Evolutionary conservation across 1,284 basidiomycete species (phyloP).

Genomic region (Leccinum fallax): DNA sequence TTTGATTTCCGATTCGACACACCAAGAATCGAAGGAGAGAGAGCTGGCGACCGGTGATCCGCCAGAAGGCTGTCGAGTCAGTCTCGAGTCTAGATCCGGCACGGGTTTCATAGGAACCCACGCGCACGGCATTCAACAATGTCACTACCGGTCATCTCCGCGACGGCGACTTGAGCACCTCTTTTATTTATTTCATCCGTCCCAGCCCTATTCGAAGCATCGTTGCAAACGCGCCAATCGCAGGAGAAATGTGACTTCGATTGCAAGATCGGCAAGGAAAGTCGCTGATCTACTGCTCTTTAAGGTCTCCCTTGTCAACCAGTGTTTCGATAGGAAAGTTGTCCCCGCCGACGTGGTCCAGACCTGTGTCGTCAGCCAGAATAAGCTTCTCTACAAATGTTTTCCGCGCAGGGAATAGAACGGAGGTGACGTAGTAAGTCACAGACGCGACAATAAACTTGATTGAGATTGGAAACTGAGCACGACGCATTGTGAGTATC

Average conservation of each 20-base stretch:
- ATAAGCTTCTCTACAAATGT: constrained; percentile 57
- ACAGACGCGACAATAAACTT: constrained; percentile 45
- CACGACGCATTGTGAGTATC: background rate
- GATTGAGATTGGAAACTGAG: constrained; percentile 31
- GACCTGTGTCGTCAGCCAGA: constrained; percentile 14
- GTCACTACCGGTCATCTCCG: constrained; percentile 15
- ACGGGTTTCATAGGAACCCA: background rate
- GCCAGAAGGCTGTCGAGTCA: constrained; percentile 9
- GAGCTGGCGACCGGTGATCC: constrained; percentile 10
- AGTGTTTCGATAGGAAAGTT: constrained; percentile 3
- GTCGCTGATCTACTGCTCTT: constrained; percentile 11
- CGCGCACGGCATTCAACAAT: background rate
- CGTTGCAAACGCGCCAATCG: constrained; percentile 3
- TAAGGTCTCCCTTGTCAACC: constrained; percentile 3
- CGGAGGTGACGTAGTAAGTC: constrained; percentile 55
- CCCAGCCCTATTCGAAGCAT: background rate
- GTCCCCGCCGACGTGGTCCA: constrained; percentile 1
- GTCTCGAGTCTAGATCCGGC: constrained; percentile 5
- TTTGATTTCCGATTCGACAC: constrained; percentile 16
- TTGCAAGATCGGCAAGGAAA: constrained; percentile 15
- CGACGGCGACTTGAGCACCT: constrained; percentile 12
- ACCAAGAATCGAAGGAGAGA: background rate
- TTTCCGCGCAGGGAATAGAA: constrained; percentile 57
- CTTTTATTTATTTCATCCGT: background rate
- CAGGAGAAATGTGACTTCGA: background rate